phyloP scores from a whole-genome alignment of 345 rosid species.

The Hypericum perforatum region DNA sequence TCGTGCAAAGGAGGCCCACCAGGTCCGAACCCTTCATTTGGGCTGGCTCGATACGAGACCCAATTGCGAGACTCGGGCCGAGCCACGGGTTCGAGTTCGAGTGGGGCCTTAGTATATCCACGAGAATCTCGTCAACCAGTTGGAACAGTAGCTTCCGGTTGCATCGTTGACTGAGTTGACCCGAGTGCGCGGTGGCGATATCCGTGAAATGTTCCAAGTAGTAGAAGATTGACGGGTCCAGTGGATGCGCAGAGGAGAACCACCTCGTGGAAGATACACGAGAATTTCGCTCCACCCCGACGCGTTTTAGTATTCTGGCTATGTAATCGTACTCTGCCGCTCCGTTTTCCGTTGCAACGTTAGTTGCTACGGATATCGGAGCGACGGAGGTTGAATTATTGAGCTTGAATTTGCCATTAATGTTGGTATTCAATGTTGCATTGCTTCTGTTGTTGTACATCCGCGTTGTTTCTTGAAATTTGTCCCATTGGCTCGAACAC shows the following conservation, averaged over 20 bases:
- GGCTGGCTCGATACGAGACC: neutral
- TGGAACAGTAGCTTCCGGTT: slow-evolving; percentile 61
- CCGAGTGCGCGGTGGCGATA: slow-evolving; percentile 1
- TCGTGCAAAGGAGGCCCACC: slow-evolving; percentile 22
- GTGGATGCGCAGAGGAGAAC: slow-evolving; percentile 61
- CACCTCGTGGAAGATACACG: slow-evolving; percentile 36
- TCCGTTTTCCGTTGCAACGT: neutral
- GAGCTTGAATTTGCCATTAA: no score
- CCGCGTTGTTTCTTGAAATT: slow-evolving; percentile 23
- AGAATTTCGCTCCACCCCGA: slow-evolving; percentile 40
- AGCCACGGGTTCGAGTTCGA: slow-evolving; percentile 45
- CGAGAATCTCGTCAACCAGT: slow-evolving; percentile 53
- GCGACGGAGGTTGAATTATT: no score
- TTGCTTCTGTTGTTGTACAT: slow-evolving; percentile 4
- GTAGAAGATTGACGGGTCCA: slow-evolving; percentile 62
- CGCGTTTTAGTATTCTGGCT: slow-evolving; percentile 38
- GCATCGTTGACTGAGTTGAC: slow-evolving; percentile 32
- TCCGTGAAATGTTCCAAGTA: slow-evolving; percentile 37
- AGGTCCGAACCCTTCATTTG: slow-evolving; percentile 32
- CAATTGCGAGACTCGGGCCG: neutral
- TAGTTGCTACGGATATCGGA: no score
- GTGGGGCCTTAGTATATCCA: slow-evolving; percentile 43
- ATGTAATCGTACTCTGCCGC: slow-evolving; percentile 42
- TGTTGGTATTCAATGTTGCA: neutral
- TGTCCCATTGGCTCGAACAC: slow-evolving; percentile 48